Base-by-base conservation (phyloP, 805 yeast genomes). In the Candida wancherniae region DNA sequence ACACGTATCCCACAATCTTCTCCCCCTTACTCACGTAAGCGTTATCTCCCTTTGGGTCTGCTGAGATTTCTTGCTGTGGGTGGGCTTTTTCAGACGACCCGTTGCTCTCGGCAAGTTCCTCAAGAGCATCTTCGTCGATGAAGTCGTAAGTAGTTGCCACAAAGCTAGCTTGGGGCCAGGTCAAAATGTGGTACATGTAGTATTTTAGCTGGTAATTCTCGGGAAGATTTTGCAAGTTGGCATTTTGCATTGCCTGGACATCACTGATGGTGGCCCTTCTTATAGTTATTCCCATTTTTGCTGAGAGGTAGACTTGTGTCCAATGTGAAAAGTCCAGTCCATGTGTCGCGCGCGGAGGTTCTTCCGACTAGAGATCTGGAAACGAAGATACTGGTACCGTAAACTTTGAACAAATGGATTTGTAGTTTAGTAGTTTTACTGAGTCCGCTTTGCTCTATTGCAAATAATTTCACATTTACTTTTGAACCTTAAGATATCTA, bases 141-240 rank as follows among this genome's bases (percentile, higher is more conserved):
- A 52, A 58, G 41, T 75, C 82, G 16, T 80, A 75, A 2, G 92
- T 80, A 1, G 90, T 81, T 11, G 98, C 98, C 21, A 92, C 97
- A 63, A 80, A 92, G 23, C 95, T 84, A 9, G 94, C 94, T 55
- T 90, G 95, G 2, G 98, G 98, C 98, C 98, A 92, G 21, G 97
- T 80, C 30, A 90, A 63, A 6, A 86, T 73, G 59, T 92, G 98
- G 59, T 92, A 92, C 71, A 92, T 73, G 61, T 92, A 92, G 61
- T 87, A 92, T 57, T 88, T 87, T 58, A 88, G 64, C 42, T 84
- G 80, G 55, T 92, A 92, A 62, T 92, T 92, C 57, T 92, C 98
- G 5, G 98, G 98, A 39, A 92, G 67, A 52, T 90, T 90, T 43
- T 82, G 82, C 56, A 88, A 64, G 55, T 88, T 88, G 40, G 95